Evolutionary conservation across 2,329 filamentous ascomycete species (phyloP).

Genomic region (Talaromyces islandicus): DNA sequence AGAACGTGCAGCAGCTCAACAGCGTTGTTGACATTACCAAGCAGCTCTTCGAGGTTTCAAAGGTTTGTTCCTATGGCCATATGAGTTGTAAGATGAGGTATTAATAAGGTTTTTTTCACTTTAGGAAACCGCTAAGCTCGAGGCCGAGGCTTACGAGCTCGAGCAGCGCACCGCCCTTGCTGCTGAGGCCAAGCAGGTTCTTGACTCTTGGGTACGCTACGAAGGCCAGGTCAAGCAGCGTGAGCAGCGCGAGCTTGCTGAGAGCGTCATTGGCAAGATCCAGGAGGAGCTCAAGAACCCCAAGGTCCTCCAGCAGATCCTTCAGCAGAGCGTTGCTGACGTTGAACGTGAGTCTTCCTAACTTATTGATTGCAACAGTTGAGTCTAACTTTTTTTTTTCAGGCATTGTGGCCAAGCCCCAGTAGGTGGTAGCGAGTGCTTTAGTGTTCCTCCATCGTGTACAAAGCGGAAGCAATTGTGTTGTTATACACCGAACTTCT

Average conservation of each 20-base stretch:
- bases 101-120: not conserved
- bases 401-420: slow-evolving; percentile 37
- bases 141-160: slow-evolving; percentile 93
- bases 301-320: slow-evolving; percentile 93
- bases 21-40: slow-evolving; percentile 96
- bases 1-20: slow-evolving; percentile 89
- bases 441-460: slow-evolving; percentile 24
- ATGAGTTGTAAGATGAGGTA: not conserved
- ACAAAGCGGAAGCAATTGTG: slow-evolving; percentile 34
- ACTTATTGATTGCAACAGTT: not conserved
- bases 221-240: slow-evolving; percentile 98
- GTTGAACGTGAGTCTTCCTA: slow-evolving; percentile 73
- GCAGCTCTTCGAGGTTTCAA: slow-evolving; percentile 93
- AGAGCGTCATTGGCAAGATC: slow-evolving; percentile 92
- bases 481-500: slow-evolving; percentile 18
- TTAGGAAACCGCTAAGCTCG: slow-evolving; percentile 95
- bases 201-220: slow-evolving; percentile 98
- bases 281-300: slow-evolving; percentile 98
- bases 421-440: slow-evolving; percentile 25
- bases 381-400: slow-evolving; percentile 13
- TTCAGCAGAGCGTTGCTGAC: slow-evolving; percentile 92
- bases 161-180: slow-evolving; percentile 93
- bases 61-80: slow-evolving; percentile 53
- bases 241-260: slow-evolving; percentile 93
- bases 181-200: slow-evolving; percentile 85